phyloP scores from a whole-genome alignment of 805 yeast genomes.

The Candida chauliodis region DNA sequence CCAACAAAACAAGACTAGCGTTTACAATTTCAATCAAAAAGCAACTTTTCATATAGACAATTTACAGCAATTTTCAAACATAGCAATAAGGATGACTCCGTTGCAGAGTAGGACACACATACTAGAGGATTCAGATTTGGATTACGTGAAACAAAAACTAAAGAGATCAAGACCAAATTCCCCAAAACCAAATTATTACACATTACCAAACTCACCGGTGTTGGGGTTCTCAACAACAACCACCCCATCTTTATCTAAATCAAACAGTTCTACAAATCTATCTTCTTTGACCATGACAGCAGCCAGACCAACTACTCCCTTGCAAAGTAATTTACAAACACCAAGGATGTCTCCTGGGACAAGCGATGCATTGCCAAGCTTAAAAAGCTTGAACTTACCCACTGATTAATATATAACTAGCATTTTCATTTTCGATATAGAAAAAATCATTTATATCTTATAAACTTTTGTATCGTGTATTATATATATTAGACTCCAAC shows the following conservation, averaged over 20 bases:
- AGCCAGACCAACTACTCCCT: slow-evolving; percentile 12
- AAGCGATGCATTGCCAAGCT: slow-evolving; percentile 38
- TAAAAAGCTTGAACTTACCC: slow-evolving; percentile 41
- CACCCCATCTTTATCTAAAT: slow-evolving; percentile 43
- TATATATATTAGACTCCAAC: no score
- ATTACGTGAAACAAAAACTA: slow-evolving; percentile 40
- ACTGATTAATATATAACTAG: neutral
- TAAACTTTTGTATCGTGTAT: no score
- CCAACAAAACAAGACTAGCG: slow-evolving; percentile 10
- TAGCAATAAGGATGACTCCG: slow-evolving; percentile 54
- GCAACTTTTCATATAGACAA: slow-evolving; percentile 12
- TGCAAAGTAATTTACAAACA: slow-evolving; percentile 12
- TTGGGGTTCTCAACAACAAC: slow-evolving; percentile 35
- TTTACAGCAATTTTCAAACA: slow-evolving; percentile 23
- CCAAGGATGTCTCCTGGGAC: slow-evolving; percentile 32
- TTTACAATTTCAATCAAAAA: slow-evolving; percentile 5
- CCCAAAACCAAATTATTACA: slow-evolving; percentile 32
- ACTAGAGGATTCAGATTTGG: slow-evolving; percentile 45
- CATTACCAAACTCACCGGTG: slow-evolving; percentile 43
- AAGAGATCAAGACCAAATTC: slow-evolving; percentile 52
- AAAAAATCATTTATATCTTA: no score
- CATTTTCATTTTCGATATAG: no score
- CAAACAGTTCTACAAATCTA: slow-evolving; percentile 37
- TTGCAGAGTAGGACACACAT: slow-evolving; percentile 22
- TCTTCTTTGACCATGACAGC: slow-evolving; percentile 34